These are phyloP conservation scores for Tricladium varicosporioides DNA, from an alignment of 2,329 filamentous ascomycete species.

Conservation along the genomic window DNA sequence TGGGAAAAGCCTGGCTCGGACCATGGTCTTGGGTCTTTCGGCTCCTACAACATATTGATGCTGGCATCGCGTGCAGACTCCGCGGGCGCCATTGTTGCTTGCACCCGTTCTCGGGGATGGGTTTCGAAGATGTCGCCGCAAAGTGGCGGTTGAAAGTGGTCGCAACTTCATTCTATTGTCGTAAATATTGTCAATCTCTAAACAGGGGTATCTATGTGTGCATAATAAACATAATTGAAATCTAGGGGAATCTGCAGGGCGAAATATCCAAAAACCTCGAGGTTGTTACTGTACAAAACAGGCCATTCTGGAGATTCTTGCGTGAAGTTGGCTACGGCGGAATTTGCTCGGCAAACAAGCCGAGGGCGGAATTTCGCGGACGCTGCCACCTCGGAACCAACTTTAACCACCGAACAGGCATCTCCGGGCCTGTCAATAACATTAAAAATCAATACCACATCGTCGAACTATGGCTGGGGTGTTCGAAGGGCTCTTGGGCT, in stretches of 20 bases:
- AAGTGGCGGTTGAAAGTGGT: conserved; percentile 5
- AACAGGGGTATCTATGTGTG: conserved; percentile 5
- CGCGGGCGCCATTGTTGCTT: background rate
- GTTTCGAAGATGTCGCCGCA: conserved; percentile 7
- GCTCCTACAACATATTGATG: background rate
- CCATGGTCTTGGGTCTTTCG: background rate
- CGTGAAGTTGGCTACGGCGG: background rate
- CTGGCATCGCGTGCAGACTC: conserved; percentile 9
- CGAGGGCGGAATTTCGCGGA: background rate
- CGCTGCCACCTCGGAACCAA: background rate
- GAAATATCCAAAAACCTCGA: background rate
- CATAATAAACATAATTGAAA: conserved; percentile 10
- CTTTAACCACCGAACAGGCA: too few relatives aligned
- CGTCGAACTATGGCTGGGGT: too few relatives aligned
- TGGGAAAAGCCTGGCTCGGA: background rate
- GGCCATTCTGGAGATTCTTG: background rate
- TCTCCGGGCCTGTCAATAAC: too few relatives aligned
- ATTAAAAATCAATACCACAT: too few relatives aligned
- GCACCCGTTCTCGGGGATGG: background rate
- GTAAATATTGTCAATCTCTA: conserved; percentile 1
- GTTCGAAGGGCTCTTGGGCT: background rate
- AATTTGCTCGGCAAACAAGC: background rate
- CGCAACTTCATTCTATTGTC: conserved; percentile 17
- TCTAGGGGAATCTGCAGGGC: background rate
- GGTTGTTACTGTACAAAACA: background rate